Evolutionary conservation across 768 basidiomycete genomes (phyloP).

Genomic region (Hygrocybe coccinea): DNA sequence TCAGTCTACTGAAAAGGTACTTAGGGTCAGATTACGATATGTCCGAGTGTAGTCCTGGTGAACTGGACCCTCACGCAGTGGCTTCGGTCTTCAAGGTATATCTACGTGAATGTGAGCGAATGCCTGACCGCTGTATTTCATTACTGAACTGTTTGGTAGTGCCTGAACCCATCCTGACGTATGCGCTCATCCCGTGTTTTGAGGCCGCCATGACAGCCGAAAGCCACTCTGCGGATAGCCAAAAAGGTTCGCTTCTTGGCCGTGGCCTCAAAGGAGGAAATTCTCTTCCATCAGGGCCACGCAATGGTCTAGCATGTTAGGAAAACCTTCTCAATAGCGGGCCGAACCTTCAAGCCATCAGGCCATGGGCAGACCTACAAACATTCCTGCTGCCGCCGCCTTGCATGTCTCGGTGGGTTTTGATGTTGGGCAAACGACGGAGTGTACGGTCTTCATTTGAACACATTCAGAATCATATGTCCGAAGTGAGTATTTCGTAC

Average conservation of each 20-base stretch:
- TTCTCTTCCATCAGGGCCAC: constrained; percentile 34
- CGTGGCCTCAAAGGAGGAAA: constrained; percentile 20
- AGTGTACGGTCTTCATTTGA: too few species aligned
- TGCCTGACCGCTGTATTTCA: constrained; percentile 9
- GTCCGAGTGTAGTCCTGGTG: constrained; percentile 68
- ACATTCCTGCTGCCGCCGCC: too few species aligned
- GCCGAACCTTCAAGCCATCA: too few species aligned
- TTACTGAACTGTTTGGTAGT: constrained; percentile 62
- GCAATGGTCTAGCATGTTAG: constrained; percentile 24
- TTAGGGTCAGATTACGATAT: constrained; percentile 85
- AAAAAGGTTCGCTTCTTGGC: constrained; percentile 2
- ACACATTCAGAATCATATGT: too few species aligned
- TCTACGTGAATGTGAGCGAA: constrained; percentile 78
- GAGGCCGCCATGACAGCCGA: constrained; percentile 69
- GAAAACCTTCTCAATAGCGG: too few species aligned
- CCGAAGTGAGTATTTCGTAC: too few species aligned
- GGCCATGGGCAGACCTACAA: too few species aligned
- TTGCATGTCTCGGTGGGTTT: too few species aligned
- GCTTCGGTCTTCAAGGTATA: constrained; percentile 90
- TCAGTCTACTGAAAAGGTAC: constrained; percentile 6
- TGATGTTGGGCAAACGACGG: too few species aligned
- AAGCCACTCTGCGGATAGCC: constrained; percentile 27
- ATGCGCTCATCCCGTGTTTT: constrained; percentile 64
- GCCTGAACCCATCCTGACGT: constrained; percentile 81
- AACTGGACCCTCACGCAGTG: constrained; percentile 92